Evolutionary conservation across 441 rosid species (phyloP).

Genomic region (Croton setiger): DNA sequence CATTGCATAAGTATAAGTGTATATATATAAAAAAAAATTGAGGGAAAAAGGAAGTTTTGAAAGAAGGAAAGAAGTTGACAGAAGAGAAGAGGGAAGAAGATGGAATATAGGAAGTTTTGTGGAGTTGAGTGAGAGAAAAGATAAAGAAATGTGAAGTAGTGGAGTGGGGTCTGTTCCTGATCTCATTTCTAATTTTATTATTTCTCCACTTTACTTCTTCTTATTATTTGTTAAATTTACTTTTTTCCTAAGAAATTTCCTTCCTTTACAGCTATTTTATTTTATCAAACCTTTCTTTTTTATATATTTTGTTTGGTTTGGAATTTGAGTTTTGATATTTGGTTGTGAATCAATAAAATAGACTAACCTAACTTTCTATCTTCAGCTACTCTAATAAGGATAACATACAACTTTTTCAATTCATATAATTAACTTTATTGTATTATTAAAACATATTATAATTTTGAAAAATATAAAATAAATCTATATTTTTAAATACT

Average conservation of each 20-base stretch:
- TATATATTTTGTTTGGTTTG: background rate
- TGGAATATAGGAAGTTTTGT: background rate
- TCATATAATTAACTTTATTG: too few species aligned
- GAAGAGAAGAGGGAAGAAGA: background rate
- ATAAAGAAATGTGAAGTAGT: background rate
- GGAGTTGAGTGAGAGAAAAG: slow-evolving; percentile 12
- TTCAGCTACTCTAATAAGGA: too few species aligned
- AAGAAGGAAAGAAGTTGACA: slow-evolving; percentile 30
- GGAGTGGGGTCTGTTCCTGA: slow-evolving; percentile 11
- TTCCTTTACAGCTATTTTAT: background rate
- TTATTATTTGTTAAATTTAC: background rate
- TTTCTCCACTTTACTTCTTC: background rate
- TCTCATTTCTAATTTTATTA: background rate
- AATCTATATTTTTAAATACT: too few species aligned
- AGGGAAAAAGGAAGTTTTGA: background rate
- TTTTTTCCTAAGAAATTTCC: background rate
- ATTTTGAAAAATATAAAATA: too few species aligned
- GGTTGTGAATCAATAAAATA: too few species aligned
- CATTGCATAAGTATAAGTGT: background rate
- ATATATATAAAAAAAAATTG: too few species aligned
- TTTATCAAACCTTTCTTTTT: background rate
- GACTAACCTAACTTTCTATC: too few species aligned
- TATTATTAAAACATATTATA: too few species aligned
- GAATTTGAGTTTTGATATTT: too few species aligned
- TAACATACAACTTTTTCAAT: too few species aligned